These are phyloP conservation scores for Anaeromyces robustus DNA, from an alignment of 192 early-diverging fungal genomes.

Conservation along the genomic window DNA sequence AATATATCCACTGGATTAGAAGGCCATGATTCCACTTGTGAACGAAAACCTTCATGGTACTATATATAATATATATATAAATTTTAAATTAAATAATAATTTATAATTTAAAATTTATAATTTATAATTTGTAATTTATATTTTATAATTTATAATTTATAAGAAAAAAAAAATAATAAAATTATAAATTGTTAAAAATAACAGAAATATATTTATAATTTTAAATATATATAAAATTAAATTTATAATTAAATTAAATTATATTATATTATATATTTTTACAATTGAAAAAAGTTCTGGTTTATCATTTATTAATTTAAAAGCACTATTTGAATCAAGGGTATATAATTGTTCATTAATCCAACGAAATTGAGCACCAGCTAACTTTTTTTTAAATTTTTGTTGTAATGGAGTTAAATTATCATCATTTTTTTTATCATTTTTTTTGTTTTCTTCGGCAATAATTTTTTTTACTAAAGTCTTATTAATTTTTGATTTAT, in stretches of 20 bases:
- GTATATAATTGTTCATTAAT: constrained; percentile 95
- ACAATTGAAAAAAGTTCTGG: constrained; percentile 82
- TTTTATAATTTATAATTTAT: background rate
- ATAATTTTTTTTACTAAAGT: background rate
- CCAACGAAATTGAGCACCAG: constrained; percentile 63
- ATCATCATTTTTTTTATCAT: background rate
- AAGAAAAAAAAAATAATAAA: too few species aligned
- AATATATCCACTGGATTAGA: constrained; percentile 82
- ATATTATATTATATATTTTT: too few species aligned
- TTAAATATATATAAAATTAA: background rate
- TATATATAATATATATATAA: too few species aligned
- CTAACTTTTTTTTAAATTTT: constrained; percentile 58
- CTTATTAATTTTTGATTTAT: background rate
- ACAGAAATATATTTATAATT: background rate
- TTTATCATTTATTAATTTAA: constrained; percentile 58
- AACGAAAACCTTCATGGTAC: constrained; percentile 88
- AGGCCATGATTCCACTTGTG: constrained; percentile 84
- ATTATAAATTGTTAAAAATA: too few species aligned
- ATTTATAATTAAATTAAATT: too few species aligned
- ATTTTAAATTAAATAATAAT: too few species aligned
- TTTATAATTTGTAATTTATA: too few species aligned
- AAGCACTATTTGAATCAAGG: constrained; percentile 53
- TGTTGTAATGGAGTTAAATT: constrained; percentile 39
- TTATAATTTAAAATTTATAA: background rate
- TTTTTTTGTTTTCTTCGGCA: background rate